A percentile compares a stretch with the other conserved stretches of the same genome.
Evolutionary conservation across 2,329 filamentous ascomycete species (phyloP).

Genomic region (Colletotrichum sidae): DNA sequence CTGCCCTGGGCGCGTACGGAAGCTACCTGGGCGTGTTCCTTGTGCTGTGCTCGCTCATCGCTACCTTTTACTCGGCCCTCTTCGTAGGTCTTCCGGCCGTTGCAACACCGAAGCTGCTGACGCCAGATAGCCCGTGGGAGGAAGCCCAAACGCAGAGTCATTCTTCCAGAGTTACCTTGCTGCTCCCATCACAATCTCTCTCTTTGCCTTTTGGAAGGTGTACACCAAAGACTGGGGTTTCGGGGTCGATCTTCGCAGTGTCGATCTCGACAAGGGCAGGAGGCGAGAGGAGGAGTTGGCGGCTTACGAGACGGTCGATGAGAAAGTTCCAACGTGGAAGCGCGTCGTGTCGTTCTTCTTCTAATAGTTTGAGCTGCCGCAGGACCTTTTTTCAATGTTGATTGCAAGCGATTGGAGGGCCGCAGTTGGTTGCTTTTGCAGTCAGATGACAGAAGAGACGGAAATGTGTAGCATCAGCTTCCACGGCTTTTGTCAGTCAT

Average conservation of each 20-base stretch:
- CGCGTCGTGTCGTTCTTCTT: slow-evolving; percentile 1
- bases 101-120: slow-evolving; percentile 71
- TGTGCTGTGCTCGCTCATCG: slow-evolving; percentile 79
- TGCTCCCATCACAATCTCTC: slow-evolving; percentile 66
- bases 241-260: slow-evolving; percentile 3
- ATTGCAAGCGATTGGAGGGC: too few relatives aligned
- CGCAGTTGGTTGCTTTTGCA: neutral
- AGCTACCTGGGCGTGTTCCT: slow-evolving; percentile 84
- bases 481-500: too few relatives aligned
- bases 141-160: slow-evolving; percentile 61
- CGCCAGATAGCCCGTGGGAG: slow-evolving; percentile 56
- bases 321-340: slow-evolving; percentile 1
- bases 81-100: slow-evolving; percentile 71
- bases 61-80: slow-evolving; percentile 74
- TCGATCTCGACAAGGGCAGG: slow-evolving; percentile 9
- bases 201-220: slow-evolving; percentile 8
- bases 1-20: slow-evolving; percentile 81
- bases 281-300: slow-evolving; percentile 6
- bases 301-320: neutral
- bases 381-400: too few relatives aligned
- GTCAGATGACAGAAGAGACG: too few relatives aligned
- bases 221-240: neutral
- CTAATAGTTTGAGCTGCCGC: neutral
- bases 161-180: slow-evolving; percentile 82
- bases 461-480: too few relatives aligned